Evolutionary conservation across 2,329 filamentous ascomycete genomes (phyloP).

Genomic region (Sclerotinia subarctica): DNA sequence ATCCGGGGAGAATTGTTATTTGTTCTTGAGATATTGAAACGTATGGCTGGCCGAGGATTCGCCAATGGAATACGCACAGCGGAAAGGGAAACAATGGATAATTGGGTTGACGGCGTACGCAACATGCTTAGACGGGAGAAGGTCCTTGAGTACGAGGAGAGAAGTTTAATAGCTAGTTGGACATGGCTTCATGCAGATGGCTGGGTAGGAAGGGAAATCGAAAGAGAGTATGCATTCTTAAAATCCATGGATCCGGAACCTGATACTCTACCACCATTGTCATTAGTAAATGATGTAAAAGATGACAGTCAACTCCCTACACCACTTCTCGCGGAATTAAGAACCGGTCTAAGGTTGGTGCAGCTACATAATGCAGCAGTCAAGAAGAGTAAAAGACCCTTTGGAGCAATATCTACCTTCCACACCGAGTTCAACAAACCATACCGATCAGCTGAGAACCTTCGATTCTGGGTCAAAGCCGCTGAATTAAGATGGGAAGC

Average conservation of each 20-base stretch:
- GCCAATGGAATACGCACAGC: conserved; percentile 74
- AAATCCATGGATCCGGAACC: conserved; percentile 65
- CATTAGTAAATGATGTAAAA: conserved; percentile 47
- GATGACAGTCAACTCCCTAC: conserved; percentile 56
- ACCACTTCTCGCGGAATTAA: conserved; percentile 69
- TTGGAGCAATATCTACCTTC: conserved; percentile 83
- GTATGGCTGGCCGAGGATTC: conserved; percentile 86
- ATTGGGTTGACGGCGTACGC: conserved; percentile 77
- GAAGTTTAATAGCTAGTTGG: conserved; percentile 65
- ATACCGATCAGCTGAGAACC: conserved; percentile 88
- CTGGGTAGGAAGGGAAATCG: conserved; percentile 71
- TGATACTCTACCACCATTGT: conserved; percentile 66
- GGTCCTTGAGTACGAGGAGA: conserved; percentile 70
- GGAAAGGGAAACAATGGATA: conserved; percentile 71
- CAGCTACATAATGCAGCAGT: conserved; percentile 88
- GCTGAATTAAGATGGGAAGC: conserved; percentile 93
- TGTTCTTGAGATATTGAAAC: conserved; percentile 87
- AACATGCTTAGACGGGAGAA: conserved; percentile 75
- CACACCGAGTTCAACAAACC: conserved; percentile 94
- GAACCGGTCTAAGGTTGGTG: conserved; percentile 77
- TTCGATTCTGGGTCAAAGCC: conserved; percentile 94
- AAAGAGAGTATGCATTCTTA: conserved; percentile 80
- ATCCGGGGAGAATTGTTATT: conserved; percentile 80
- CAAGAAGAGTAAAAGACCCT: conserved; percentile 77
- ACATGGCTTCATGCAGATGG: conserved; percentile 69